Conservation (phyloP, 2,329 filamentous ascomycete genomes). For the Purpureocillium takamizusanense region DNA sequence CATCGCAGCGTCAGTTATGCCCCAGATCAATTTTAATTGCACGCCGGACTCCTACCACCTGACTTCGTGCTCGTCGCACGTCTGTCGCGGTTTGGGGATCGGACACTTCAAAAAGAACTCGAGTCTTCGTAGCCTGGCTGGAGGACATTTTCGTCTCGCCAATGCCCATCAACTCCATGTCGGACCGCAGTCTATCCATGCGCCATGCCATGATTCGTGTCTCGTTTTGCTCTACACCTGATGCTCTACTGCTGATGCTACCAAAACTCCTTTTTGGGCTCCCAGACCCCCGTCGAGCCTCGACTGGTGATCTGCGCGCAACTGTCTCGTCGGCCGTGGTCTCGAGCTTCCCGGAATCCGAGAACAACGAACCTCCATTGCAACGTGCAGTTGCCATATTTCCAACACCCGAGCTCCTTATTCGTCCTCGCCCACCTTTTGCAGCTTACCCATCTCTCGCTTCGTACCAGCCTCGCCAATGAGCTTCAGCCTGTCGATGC, state of each 20-base stretch:
- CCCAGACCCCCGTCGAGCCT: neutral
- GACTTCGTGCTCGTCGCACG: slow-evolving; percentile 19
- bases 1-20: slow-evolving; percentile 66
- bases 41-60: slow-evolving; percentile 45
- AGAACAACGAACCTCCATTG: no score
- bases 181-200: no score
- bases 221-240: neutral
- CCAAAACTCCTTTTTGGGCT: neutral
- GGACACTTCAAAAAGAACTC: slow-evolving; percentile 27
- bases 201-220: no score
- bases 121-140: neutral
- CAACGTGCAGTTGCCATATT: no score
- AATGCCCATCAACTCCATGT: no score
- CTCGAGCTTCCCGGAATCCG: no score
- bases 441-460: slow-evolving; percentile 84
- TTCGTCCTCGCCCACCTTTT: slow-evolving; percentile 80
- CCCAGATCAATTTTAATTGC: slow-evolving; percentile 75
- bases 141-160: no score
- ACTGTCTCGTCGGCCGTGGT: no score
- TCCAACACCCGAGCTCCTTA: slow-evolving; percentile 21
- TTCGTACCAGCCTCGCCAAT: slow-evolving; percentile 89
- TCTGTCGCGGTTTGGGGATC: slow-evolving; percentile 26
- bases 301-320: no score
- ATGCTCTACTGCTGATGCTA: neutral
- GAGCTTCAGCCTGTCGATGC: slow-evolving; percentile 69